Evolutionary conservation across 2,329 filamentous ascomycete genomes (phyloP), one percentile per base, ranked within the genome.

Genomic region (Pseudopithomyces maydicus): DNA sequence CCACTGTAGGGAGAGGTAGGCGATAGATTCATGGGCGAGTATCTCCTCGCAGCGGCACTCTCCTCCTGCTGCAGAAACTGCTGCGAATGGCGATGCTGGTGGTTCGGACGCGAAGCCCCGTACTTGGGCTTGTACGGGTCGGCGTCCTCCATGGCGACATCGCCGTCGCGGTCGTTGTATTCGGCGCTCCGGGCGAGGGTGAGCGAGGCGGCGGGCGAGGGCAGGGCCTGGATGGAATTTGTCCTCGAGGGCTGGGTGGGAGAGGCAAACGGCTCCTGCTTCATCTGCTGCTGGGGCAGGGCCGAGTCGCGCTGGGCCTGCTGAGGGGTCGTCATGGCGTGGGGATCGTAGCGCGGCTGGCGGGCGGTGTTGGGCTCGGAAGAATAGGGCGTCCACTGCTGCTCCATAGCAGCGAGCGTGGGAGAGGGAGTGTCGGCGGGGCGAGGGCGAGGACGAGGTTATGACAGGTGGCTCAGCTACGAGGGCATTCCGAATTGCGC

Each of bases 11-110:
- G 88, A 54, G 90, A 89, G 33, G 89, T 87, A 39, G 92, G 91
- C 58, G 92, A 92, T 59, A 96, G 81, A 75, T 97, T 94, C 93
- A 97, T 97, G 62, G 94, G 95, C 45, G 94, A 98, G 79, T 98
- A 98, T 73, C 93, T 88, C 75, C 96, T 91, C 57, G 92, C 91
- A 55, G 92, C 91, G 49, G 91, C 84, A 42, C 92, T 95, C 57
- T 90, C 88, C 71, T 94, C 90, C 88, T 71, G 66, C 49, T 88
- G 81, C 45, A 88, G 78, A 65, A 89, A 90, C 74, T 94, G 89
- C 67, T 92, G 86, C 60, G 85, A 91, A 58, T 87, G 81, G 66
- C 94, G 88, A 70, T 92, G 87, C 73, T 92, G 88, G 73, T 92
- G 90, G 75, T 87, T 87, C 42, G 91, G 87, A 65, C 91, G 87